Percentiles rank a stretch among this genome's conserved stretches.
These are phyloP conservation scores for Cutaneotrichosporon dermatis DNA, from an alignment of 1,284 basidiomycete genomes.

Conservation along the genomic window DNA sequence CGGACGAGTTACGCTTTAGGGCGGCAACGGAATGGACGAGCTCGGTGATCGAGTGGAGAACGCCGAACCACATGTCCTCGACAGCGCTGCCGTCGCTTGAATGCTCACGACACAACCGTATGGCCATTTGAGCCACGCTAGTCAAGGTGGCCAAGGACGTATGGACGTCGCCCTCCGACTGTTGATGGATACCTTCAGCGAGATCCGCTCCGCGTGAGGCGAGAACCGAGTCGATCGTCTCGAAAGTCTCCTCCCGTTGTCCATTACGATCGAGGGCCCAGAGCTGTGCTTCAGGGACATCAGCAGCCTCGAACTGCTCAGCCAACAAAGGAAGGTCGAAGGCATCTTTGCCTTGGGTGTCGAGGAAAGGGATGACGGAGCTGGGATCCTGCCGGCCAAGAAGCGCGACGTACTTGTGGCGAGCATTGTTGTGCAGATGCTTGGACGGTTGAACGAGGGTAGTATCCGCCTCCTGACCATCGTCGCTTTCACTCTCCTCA, in stretches of 20 bases:
- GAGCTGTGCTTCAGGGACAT: slow-evolving; percentile 70
- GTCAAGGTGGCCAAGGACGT: slow-evolving; percentile 47
- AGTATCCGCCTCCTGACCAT: neutral
- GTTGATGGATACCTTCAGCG: slow-evolving; percentile 50
- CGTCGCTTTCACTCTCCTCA: slow-evolving; percentile 41
- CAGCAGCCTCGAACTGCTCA: slow-evolving; percentile 61
- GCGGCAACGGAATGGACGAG: slow-evolving; percentile 66
- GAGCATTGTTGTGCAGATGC: slow-evolving; percentile 55
- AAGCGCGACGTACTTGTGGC: slow-evolving; percentile 63
- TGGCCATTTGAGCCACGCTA: slow-evolving; percentile 51
- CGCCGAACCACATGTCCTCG: slow-evolving; percentile 86
- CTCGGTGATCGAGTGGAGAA: slow-evolving; percentile 74
- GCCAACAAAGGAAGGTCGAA: slow-evolving; percentile 62
- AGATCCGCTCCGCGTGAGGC: slow-evolving; percentile 57
- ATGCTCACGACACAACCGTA: slow-evolving; percentile 64
- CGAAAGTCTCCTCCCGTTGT: slow-evolving; percentile 61
- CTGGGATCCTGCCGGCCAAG: slow-evolving; percentile 67
- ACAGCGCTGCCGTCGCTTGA: slow-evolving; percentile 57
- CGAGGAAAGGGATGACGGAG: slow-evolving; percentile 64
- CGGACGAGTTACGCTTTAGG: slow-evolving; percentile 6
- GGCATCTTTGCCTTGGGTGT: slow-evolving; percentile 56
- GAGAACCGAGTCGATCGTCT: slow-evolving; percentile 62
- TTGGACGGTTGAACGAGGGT: slow-evolving; percentile 30
- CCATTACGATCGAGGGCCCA: slow-evolving; percentile 73
- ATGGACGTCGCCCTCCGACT: slow-evolving; percentile 38